Percentiles rank a stretch among this genome's conserved stretches.
Conservation (phyloP, 1,284 basidiomycete species). For the Ceratobasidium sp. region DNA sequence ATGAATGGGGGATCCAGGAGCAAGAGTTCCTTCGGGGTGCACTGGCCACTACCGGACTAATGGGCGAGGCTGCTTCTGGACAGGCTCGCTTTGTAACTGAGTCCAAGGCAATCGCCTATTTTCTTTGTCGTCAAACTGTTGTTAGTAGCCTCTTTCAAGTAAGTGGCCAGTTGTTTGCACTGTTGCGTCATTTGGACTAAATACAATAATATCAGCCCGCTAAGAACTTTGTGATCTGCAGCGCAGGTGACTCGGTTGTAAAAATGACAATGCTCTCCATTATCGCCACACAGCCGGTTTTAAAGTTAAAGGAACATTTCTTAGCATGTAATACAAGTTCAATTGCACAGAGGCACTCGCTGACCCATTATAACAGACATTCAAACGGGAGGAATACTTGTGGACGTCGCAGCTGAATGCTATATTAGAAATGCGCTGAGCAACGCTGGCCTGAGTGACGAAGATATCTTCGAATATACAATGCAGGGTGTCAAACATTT, state of each 20-base stretch:
- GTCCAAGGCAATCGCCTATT: constrained; percentile 45
- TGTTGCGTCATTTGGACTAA: too few species aligned
- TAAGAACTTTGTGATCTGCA: constrained; percentile 1
- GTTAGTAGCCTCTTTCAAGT: constrained; percentile 32
- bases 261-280: neutral
- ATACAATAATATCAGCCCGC: neutral
- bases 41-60: neutral
- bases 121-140: neutral
- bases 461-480: neutral
- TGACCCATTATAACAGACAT: neutral
- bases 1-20: constrained; percentile 35
- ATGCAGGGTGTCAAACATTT: constrained; percentile 10
- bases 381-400: constrained; percentile 24
- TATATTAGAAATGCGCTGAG: neutral
- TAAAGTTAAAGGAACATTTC: constrained; percentile 33
- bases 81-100: constrained; percentile 43
- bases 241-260: constrained; percentile 1
- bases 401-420: neutral
- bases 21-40: constrained; percentile 36
- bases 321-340: constrained; percentile 26
- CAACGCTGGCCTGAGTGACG: neutral
- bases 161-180: neutral
- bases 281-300: neutral
- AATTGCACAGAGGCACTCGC: too few species aligned
- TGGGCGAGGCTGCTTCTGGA: neutral